Percentiles rank a stretch among this genome's conserved stretches.
These are phyloP conservation scores for Globisporangium barbulae DNA, from an alignment of 352 stramenopile genomes.

Conservation along the genomic window DNA sequence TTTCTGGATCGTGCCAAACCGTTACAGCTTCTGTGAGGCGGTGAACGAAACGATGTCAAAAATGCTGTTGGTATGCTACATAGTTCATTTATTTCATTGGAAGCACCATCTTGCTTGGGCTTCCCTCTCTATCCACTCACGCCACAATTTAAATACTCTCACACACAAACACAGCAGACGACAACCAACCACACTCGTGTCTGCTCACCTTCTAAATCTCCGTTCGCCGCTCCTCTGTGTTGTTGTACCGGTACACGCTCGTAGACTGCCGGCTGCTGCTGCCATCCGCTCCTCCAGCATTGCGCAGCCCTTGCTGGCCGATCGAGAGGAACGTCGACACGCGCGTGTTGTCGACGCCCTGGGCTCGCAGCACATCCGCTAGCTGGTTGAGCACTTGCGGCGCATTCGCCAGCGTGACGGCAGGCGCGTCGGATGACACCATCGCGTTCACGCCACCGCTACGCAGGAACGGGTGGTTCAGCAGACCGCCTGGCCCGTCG, in stretches of 20 bases:
- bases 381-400: slow-evolving; percentile 44
- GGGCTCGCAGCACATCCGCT: slow-evolving; percentile 39
- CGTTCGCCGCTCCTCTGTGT: slow-evolving; percentile 58
- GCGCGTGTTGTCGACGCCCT: slow-evolving; percentile 39
- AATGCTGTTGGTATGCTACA: slow-evolving; percentile 9
- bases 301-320: slow-evolving; percentile 35
- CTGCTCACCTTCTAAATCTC: slow-evolving; percentile 44
- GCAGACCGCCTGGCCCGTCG: slow-evolving; percentile 63
- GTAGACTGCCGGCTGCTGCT: slow-evolving; percentile 15
- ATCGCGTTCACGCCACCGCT: slow-evolving; percentile 24
- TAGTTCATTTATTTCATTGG: slow-evolving; percentile 1
- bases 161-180: slow-evolving; percentile 1
- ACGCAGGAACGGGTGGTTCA: slow-evolving; percentile 83
- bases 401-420: slow-evolving; percentile 42
- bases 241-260: slow-evolving; percentile 40
- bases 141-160: slow-evolving; percentile 6
- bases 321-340: slow-evolving; percentile 56
- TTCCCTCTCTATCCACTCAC: neutral
- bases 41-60: neutral
- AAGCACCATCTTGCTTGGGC: neutral
- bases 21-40: neutral
- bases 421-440: slow-evolving; percentile 17
- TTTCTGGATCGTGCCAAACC: neutral
- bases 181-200: neutral
- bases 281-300: neutral